Evolutionary conservation across 2,329 filamentous ascomycete species (phyloP).

Genomic region (Fusarium nodosum): DNA sequence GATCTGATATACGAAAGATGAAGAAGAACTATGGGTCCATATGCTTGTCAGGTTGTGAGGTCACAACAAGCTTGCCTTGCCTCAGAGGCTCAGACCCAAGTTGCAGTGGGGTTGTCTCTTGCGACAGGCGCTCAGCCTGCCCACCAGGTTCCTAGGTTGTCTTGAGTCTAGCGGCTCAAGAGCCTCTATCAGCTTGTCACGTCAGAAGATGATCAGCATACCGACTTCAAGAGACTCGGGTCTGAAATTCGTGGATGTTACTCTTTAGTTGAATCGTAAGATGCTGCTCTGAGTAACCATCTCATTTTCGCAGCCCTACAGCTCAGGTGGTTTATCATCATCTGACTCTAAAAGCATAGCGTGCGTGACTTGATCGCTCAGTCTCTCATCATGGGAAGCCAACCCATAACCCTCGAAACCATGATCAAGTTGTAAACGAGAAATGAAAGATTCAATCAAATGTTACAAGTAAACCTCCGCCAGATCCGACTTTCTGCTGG

Average conservation of each 20-base stretch:
- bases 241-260: neutral
- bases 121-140: slow-evolving; percentile 4
- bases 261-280: no score
- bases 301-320: neutral
- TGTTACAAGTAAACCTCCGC: neutral
- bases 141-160: no score
- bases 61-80: slow-evolving; percentile 21
- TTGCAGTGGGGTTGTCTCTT: slow-evolving; percentile 21
- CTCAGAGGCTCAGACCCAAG: neutral
- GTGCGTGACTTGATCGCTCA: neutral
- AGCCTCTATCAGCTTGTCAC: neutral
- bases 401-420: neutral
- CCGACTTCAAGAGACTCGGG: neutral
- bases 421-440: neutral
- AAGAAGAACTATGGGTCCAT: slow-evolving; percentile 3
- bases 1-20: slow-evolving; percentile 1
- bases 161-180: neutral
- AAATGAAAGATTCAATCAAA: neutral
- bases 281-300: neutral
- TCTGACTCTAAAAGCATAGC: slow-evolving; percentile 6
- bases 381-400: neutral
- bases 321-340: slow-evolving; percentile 2
- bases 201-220: slow-evolving; percentile 10
- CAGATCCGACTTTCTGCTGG: slow-evolving; percentile 1
- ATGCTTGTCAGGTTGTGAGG: slow-evolving; percentile 3